phyloP scores from a whole-genome alignment of 306 rosid species.

The Lathyrus oleraceus region DNA sequence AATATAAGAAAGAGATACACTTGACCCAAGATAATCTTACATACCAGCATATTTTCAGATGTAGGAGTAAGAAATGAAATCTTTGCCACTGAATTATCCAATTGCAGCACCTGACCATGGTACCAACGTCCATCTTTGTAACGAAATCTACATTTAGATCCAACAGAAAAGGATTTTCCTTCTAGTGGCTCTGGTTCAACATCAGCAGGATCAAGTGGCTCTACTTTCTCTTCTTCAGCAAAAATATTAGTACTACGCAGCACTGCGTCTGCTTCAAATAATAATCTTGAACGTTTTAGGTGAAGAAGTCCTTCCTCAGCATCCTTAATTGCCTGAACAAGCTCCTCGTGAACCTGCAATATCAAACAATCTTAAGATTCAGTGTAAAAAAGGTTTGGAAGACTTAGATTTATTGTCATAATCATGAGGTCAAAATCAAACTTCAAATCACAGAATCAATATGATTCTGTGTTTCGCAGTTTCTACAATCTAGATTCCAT shows the following conservation, averaged over 20 bases:
- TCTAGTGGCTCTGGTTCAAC: constrained; percentile 59
- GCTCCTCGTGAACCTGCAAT: constrained; percentile 77
- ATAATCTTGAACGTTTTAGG: constrained; percentile 74
- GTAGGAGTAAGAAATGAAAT: constrained; percentile 87
- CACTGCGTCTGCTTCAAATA: constrained; percentile 70
- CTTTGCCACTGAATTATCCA: constrained; percentile 63
- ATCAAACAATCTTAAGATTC: constrained; percentile 9
- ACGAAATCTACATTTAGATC: constrained; percentile 89
- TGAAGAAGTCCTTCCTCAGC: constrained; percentile 89
- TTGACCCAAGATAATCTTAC: constrained; percentile 31
- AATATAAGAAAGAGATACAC: constrained; percentile 6
- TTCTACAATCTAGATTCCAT: constrained; percentile 1
- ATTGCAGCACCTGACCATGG: constrained; percentile 65
- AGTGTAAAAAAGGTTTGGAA: constrained; percentile 9
- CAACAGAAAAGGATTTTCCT: constrained; percentile 57
- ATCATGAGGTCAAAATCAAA: neutral
- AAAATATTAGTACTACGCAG: constrained; percentile 42
- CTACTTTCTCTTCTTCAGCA: constrained; percentile 55
- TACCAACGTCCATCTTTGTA: constrained; percentile 94
- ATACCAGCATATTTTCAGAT: constrained; percentile 84
- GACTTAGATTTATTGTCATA: neutral
- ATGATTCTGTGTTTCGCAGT: neutral
- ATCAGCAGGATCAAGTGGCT: constrained; percentile 55
- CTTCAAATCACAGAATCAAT: neutral
- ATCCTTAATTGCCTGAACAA: constrained; percentile 81